phyloP scores from a whole-genome alignment of 2,329 filamentous ascomycete genomes.

The Ceratocystiopsis minuta region DNA sequence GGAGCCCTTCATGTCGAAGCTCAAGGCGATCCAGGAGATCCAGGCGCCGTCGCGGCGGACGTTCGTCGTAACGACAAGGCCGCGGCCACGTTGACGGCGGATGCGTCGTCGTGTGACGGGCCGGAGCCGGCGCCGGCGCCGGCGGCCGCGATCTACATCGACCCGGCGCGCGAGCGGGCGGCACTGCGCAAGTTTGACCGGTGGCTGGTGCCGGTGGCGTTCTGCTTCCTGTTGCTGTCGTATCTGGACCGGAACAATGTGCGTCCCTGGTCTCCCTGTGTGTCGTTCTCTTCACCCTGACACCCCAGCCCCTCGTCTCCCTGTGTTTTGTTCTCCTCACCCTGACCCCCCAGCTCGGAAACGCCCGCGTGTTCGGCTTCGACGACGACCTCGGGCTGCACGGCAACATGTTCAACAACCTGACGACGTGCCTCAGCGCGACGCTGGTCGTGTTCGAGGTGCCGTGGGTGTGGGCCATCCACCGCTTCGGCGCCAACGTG shows the following conservation, averaged over 20 bases:
- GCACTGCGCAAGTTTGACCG: constrained; percentile 8
- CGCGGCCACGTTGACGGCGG: background rate
- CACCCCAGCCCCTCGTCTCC: background rate
- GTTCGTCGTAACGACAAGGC: background rate
- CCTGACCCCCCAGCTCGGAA: constrained; percentile 2
- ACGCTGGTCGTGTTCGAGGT: constrained; percentile 5
- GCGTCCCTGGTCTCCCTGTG: background rate
- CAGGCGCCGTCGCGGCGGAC: background rate
- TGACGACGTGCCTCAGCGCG: constrained; percentile 6
- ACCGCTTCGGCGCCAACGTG: constrained; percentile 5
- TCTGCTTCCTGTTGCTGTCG: constrained; percentile 5
- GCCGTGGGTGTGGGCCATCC: constrained; percentile 5
- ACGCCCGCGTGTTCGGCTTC: constrained; percentile 4
- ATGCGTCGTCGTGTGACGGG: background rate
- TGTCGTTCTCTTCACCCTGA: background rate
- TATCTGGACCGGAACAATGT: constrained; percentile 2
- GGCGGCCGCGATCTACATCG: too few relatives aligned
- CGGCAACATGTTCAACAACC: constrained; percentile 4
- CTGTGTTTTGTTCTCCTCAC: background rate
- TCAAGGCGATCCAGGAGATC: constrained; percentile 2
- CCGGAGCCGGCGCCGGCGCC: background rate
- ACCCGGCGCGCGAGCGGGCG: constrained; percentile 6
- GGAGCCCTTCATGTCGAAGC: constrained; percentile 1
- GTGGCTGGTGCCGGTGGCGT: constrained; percentile 6
- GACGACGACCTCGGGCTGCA: constrained; percentile 1